Base-by-base conservation (phyloP, 2,329 filamentous ascomycete genomes). In the Penicillium sp. region DNA sequence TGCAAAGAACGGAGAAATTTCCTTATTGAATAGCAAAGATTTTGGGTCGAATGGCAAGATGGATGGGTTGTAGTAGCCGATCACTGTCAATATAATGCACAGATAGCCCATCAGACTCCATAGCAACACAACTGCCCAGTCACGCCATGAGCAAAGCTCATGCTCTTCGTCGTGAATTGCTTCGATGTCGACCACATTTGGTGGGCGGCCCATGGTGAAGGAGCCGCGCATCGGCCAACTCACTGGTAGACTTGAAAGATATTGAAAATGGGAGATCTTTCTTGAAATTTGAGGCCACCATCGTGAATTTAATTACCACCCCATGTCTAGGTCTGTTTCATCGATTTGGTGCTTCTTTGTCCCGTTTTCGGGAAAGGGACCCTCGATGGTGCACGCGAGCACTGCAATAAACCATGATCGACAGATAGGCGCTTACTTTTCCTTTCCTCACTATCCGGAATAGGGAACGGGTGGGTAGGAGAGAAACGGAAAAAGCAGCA, bases 1-100 rank as follows among this genome's bases (percentile, higher is more conserved):
- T n/a, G 70, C 70, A 55, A 66, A 70, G 50, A 73, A 74, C 2
- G 72, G 70, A 13, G 62, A 64, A 2, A 66, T 58, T 6, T 66
- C 53, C 37, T 62, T 63, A 31, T 65, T 64, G 53, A 66, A 66
- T 16, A 72, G 27, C 14, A 68, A 33, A 1, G 63, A 58, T 2
- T 65, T 52, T 11, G 67, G 55, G 31, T 65, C 60, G 22, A 70
- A 50, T 13, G 64, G 54, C 22, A 71, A 33, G 3, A 68, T 52
- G 1, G 65, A 63, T 3, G 67, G 63, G 18, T 63, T 61, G 14
- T 60, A 65, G 41, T 61, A 67, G 18, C 60, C 65, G 18, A 68
- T 37, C 31, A 64, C 50, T 1, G 60, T 55, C n/a, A 69, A 55
- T n/a, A 70, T 58, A 33, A 72, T 55, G 44, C 65, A 66, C 10